A percentile compares a stretch with the other conserved stretches of the same genome.
Conservation (phyloP, 768 basidiomycete genomes). For the Pilatotrama ljubarskyi region DNA sequence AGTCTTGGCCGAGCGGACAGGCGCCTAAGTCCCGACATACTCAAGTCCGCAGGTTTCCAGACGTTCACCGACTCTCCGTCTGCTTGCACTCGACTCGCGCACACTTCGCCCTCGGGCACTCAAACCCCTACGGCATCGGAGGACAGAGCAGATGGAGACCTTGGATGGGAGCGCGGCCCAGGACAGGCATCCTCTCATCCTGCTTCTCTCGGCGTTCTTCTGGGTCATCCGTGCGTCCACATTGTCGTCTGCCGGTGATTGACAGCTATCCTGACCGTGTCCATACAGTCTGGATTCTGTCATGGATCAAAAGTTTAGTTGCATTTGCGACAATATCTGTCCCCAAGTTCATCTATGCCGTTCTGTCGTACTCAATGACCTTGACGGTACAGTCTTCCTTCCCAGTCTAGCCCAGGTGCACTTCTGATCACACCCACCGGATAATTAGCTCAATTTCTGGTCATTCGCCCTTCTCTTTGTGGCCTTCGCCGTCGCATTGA, state of each 20-base stretch:
- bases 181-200: slow-evolving; percentile 70
- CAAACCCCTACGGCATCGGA: neutral
- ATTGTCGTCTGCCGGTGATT: neutral
- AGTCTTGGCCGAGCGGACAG: neutral
- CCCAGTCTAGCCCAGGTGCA: no score
- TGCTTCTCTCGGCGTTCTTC: slow-evolving; percentile 77
- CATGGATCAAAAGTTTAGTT: slow-evolving; percentile 72
- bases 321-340: slow-evolving; percentile 82
- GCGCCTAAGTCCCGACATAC: neutral
- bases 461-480: slow-evolving; percentile 80
- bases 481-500: slow-evolving; percentile 63
- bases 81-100: neutral
- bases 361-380: slow-evolving; percentile 87
- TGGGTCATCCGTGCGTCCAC: slow-evolving; percentile 74
- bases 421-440: neutral
- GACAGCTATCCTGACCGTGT: neutral
- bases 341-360: slow-evolving; percentile 73
- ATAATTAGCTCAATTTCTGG: slow-evolving; percentile 83
- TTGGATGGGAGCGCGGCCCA: slow-evolving; percentile 26
- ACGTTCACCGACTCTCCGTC: neutral
- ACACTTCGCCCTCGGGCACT: neutral
- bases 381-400: slow-evolving; percentile 58
- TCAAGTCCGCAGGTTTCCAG: neutral
- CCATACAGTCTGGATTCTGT: slow-evolving; percentile 74
- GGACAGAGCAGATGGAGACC: slow-evolving; percentile 8